Conservation (phyloP, 306 rosid species). For the Medicago arabica region DNA sequence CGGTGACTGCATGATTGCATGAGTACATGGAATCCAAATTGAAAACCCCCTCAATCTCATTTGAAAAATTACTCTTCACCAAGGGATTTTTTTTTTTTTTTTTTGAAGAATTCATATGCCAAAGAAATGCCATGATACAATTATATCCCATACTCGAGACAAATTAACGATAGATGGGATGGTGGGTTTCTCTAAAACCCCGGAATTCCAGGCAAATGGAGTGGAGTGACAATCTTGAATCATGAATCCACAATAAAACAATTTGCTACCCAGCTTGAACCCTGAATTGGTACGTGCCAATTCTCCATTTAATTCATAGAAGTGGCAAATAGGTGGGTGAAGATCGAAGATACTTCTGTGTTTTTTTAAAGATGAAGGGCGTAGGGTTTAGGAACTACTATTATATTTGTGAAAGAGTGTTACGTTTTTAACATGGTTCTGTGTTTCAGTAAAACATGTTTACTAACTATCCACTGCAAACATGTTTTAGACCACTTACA, state of each 20-base stretch:
- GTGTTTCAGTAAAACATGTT: background rate
- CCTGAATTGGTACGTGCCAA: too few relatives aligned
- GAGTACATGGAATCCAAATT: background rate
- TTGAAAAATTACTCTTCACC: too few relatives aligned
- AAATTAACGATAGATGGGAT: too few relatives aligned
- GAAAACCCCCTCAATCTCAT: background rate
- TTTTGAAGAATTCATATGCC: too few relatives aligned
- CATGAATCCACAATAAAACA: background rate
- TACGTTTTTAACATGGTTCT: background rate
- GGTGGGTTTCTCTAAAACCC: background rate
- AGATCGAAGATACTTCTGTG: too few relatives aligned
- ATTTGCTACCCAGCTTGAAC: background rate
- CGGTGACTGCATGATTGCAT: background rate
- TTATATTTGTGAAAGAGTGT: slow-evolving; percentile 5
- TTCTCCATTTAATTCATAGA: too few relatives aligned
- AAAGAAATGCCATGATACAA: too few relatives aligned
- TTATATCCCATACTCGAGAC: too few relatives aligned
- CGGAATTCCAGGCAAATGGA: background rate
- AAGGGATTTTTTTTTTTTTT: too few relatives aligned
- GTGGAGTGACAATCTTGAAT: slow-evolving; percentile 3
- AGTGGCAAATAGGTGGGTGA: too few relatives aligned
- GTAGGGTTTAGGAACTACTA: background rate
- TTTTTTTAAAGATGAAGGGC: too few relatives aligned
- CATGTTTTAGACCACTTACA: slow-evolving; percentile 19
- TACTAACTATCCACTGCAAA: background rate